Percentiles rank a stretch among this genome's conserved stretches.
phyloP scores from a whole-genome alignment of 495 filamentous ascomycete species.

The Elaphomyces granulatus region DNA sequence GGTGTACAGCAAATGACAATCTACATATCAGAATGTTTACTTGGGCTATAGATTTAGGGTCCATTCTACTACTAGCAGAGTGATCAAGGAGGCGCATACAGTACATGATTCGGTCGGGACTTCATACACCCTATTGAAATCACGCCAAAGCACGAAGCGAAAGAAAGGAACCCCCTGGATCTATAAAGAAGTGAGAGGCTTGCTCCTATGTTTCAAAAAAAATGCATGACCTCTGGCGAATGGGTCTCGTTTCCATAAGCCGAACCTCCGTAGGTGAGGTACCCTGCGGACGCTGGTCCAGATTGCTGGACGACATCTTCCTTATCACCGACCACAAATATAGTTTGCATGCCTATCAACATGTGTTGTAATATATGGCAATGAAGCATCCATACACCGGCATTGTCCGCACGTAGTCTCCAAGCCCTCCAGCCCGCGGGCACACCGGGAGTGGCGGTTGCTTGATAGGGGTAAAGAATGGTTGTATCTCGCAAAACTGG shows the following conservation, averaged over 20 bases:
- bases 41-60: too few species aligned
- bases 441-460: constrained; percentile 19
- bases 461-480: constrained; percentile 36
- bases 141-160: too few species aligned
- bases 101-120: too few species aligned
- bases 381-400: constrained; percentile 51
- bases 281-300: constrained; percentile 29
- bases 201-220: too few species aligned
- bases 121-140: too few species aligned
- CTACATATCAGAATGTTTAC: too few species aligned
- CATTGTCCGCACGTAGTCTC: constrained; percentile 34
- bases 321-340: constrained; percentile 37
- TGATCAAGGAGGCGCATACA: too few species aligned
- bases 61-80: too few species aligned
- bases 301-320: constrained; percentile 25
- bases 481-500: constrained; percentile 41
- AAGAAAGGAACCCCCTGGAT: too few species aligned
- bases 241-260: constrained; percentile 35
- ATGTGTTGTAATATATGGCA: constrained; percentile 47
- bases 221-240: constrained; percentile 15
- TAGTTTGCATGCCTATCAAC: constrained; percentile 40
- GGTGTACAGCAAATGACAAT: too few species aligned
- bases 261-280: constrained; percentile 34
- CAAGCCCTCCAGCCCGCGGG: constrained; percentile 44
- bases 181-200: too few species aligned